Evolutionary conservation across 2,329 filamentous ascomycete genomes (phyloP).

Genomic region (Lizonia empirigonia): DNA sequence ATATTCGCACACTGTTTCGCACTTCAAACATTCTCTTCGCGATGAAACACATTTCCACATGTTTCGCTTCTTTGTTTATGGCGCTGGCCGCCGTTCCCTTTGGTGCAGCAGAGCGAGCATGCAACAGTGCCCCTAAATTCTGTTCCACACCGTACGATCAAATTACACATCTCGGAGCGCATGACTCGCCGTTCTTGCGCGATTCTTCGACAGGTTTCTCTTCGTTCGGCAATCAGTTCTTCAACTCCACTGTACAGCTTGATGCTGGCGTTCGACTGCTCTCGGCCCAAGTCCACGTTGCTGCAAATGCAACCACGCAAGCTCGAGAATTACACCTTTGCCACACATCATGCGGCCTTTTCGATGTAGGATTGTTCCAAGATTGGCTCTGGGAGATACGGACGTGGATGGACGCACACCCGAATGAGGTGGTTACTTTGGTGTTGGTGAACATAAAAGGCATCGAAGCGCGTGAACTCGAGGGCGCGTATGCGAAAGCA

Average conservation of each 20-base stretch:
- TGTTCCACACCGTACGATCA: conserved; percentile 73
- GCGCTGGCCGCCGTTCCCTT: conserved; percentile 16
- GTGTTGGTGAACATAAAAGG: conserved; percentile 71
- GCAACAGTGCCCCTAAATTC: conserved; percentile 78
- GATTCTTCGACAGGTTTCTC: conserved; percentile 65
- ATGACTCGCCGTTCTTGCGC: conserved; percentile 72
- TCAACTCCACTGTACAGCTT: conserved; percentile 71
- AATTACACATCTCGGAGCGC: conserved; percentile 76
- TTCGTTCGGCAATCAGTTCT: conserved; percentile 71
- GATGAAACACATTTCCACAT: conserved; percentile 9
- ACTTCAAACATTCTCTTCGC: background rate
- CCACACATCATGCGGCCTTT: conserved; percentile 67
- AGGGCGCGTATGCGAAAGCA: conserved; percentile 50
- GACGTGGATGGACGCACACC: conserved; percentile 68
- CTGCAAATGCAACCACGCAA: conserved; percentile 48
- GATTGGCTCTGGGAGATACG: conserved; percentile 68
- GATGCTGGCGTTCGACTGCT: conserved; percentile 73
- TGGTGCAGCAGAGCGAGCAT: conserved; percentile 51
- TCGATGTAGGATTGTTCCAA: conserved; percentile 69
- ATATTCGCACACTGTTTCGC: background rate
- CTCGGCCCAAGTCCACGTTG: conserved; percentile 70
- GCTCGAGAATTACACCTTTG: conserved; percentile 64
- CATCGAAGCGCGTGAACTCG: conserved; percentile 59
- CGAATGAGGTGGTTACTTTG: conserved; percentile 74
- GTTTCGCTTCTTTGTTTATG: conserved; percentile 9